A percentile compares a stretch with the other conserved stretches of the same genome.
Evolutionary conservation across 176 grass and related monocot species (phyloP).

Genomic region (Guadua angustifolia): DNA sequence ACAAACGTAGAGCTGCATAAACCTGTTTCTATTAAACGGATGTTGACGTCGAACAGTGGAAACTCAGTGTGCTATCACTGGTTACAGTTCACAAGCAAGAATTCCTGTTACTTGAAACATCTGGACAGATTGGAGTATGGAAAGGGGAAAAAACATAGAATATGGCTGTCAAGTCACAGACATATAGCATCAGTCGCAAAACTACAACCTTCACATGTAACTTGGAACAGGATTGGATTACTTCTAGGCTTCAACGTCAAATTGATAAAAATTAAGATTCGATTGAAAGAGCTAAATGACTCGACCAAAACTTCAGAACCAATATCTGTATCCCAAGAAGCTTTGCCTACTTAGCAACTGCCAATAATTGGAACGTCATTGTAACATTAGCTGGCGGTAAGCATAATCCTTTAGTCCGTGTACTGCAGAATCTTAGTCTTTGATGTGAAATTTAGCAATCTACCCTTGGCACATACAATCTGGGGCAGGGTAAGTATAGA

Average conservation of each 20-base stretch:
- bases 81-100: neutral
- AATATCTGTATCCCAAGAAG: neutral
- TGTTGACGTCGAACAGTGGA: neutral
- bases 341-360: neutral
- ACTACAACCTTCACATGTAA: neutral
- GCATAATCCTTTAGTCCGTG: neutral
- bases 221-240: neutral
- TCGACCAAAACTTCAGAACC: conserved; percentile 37
- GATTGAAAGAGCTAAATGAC: conserved; percentile 2
- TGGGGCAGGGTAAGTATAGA: conserved; percentile 88
- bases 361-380: neutral
- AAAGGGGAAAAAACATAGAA: neutral
- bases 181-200: neutral
- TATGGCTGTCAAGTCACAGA: neutral
- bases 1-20: neutral
- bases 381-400: neutral
- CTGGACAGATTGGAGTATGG: neutral
- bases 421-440: neutral
- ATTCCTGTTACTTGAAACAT: conserved; percentile 29
- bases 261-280: neutral
- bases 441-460: neutral
- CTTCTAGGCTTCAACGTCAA: neutral
- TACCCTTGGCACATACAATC: conserved; percentile 93
- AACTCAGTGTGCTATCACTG: neutral
- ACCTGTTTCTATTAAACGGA: neutral